These are phyloP conservation scores for Aspergillus versicolor DNA, from an alignment of 2,329 filamentous ascomycete species.

Conservation along the genomic window DNA sequence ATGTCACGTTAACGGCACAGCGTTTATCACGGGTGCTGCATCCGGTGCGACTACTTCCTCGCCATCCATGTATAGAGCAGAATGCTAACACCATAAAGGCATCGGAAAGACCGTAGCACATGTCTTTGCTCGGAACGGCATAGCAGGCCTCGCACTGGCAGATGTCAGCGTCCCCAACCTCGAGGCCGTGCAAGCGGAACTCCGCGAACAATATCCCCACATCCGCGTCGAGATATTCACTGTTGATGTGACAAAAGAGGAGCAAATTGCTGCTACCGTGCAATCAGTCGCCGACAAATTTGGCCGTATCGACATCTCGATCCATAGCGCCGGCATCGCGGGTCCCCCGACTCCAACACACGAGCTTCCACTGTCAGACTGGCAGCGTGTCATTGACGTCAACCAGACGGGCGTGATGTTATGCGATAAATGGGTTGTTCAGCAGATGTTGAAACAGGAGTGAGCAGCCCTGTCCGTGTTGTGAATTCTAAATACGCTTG, in stretches of 20 bases:
- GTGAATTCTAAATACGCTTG: too few species aligned
- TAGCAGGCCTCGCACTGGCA: constrained; percentile 50
- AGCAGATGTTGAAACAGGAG: constrained; percentile 27
- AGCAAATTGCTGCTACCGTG: constrained; percentile 46
- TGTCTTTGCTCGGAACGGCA: constrained; percentile 50
- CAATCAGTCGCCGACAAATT: constrained; percentile 45
- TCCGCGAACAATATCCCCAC: constrained; percentile 41
- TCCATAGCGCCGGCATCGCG: constrained; percentile 57
- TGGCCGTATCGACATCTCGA: constrained; percentile 55
- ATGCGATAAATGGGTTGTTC: constrained; percentile 32
- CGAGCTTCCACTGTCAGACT: constrained; percentile 49
- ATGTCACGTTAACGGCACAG: constrained; percentile 24
- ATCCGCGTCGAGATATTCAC: constrained; percentile 43
- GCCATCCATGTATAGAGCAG: not conserved
- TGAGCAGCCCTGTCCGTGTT: too few species aligned
- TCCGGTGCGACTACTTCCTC: constrained; percentile 21
- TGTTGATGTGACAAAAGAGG: constrained; percentile 49
- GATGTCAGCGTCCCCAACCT: constrained; percentile 48
- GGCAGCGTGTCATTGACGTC: constrained; percentile 51
- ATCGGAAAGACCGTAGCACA: constrained; percentile 54
- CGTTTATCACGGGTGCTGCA: constrained; percentile 27
- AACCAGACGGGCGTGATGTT: constrained; percentile 59
- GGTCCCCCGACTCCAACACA: constrained; percentile 46
- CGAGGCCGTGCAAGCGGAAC: constrained; percentile 21
- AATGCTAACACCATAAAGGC: constrained; percentile 34